Base-by-base conservation (phyloP, 352 stramenopile species). In the Blastocystis sp. region DNA sequence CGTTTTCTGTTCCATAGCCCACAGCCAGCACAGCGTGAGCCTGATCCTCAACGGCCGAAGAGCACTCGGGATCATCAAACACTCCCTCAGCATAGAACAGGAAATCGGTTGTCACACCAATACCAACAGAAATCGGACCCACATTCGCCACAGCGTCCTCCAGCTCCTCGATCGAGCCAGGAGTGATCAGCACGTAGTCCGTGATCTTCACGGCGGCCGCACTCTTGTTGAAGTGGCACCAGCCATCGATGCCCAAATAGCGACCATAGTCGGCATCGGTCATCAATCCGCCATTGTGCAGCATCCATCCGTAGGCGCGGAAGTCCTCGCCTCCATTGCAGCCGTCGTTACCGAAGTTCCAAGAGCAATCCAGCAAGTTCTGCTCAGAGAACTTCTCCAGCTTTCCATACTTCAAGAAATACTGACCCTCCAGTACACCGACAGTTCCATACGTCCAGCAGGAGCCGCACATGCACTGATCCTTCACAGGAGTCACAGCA, bases 1-100 rank as follows among this genome's bases (percentile, higher is more conserved):
- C 95, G 11, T 95, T 92, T 45, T 92, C 75, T 24, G 92, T 95
- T 24, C 94, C 96, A 79, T 96, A 94, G 47, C 95, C 95, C 0
- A 97, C 95, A 2, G 95, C 93, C 18, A 97, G 91, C 45, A 97
- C 95, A 30, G 95, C 96, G 91, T 98, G 95, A 87, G 97, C 94
- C 16, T 98, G 91, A 65, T 94, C 95, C 89, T 96, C 94, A n/a
- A 95, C 65, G 65, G 95, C 94, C 82, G 92, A 96, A 87, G 95
- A 96, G 91, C 96, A 98, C 34, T 92, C 91, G 0, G 92, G 88
- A 63, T 97, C 93, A 81, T 96, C 93, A 88, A 95, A 97, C 59
- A 93, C 95, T 30, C 94, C 94, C 53, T 93, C 93, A 16, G 90
- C 91, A 76, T 96, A 97, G 76, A 96, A 97, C 91, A 96, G 95